Evolutionary conservation across 495 filamentous ascomycete species (phyloP).

Genomic region (Annulohypoxylon maeteangense): DNA sequence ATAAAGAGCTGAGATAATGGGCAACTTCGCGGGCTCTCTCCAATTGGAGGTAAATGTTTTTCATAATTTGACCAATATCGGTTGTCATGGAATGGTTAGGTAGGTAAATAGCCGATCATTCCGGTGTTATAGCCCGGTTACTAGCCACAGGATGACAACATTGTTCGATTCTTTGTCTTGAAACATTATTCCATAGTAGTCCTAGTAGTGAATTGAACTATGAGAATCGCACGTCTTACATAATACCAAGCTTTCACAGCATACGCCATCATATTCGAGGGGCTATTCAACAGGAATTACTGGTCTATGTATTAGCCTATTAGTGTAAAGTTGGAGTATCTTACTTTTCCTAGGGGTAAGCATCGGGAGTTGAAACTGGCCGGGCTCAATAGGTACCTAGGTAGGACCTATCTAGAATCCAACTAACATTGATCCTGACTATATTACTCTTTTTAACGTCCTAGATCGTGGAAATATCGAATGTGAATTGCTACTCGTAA

Average conservation of each 20-base stretch:
- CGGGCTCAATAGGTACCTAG: neutral
- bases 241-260: neutral
- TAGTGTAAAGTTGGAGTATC: neutral
- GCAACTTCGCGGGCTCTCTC: neutral
- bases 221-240: neutral
- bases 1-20: slow-evolving; percentile 12
- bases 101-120: neutral
- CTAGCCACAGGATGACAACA: slow-evolving; percentile 32
- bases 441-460: no score
- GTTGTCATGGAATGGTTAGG: neutral
- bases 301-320: neutral
- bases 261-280: neutral
- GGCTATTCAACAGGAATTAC: neutral
- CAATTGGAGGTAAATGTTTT: slow-evolving; percentile 1
- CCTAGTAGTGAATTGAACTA: neutral
- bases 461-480: no score
- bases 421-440: no score
- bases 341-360: neutral
- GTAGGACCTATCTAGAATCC: no score
- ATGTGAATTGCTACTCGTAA: no score
- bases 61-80: neutral
- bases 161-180: neutral
- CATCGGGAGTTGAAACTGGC: neutral
- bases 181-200: neutral
- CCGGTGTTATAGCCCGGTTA: neutral